phyloP scores from a whole-genome alignment of 306 rosid genomes.

The Pyrus bretschneideri region DNA sequence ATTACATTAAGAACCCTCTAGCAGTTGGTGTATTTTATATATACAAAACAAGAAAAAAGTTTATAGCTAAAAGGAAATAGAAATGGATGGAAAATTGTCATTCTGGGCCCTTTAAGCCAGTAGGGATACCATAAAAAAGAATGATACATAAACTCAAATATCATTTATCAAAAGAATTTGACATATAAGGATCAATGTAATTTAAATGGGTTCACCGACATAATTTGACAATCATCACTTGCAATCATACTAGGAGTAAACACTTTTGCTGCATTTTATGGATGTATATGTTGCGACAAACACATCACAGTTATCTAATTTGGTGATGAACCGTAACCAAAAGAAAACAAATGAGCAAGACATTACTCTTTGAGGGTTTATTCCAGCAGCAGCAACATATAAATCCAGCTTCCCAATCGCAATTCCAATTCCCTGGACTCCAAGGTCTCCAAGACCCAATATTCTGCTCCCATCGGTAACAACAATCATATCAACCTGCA shows the following conservation, averaged over 20 bases:
- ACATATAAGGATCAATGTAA: neutral
- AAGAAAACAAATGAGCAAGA: neutral
- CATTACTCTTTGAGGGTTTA: conserved; percentile 94
- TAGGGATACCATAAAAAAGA: neutral
- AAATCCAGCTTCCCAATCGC: conserved; percentile 91
- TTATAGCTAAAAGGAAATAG: neutral
- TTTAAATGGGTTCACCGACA: neutral
- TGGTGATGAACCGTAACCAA: neutral
- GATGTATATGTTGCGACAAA: neutral
- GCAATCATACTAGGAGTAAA: neutral
- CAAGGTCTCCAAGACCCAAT: conserved; percentile 98
- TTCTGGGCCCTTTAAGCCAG: neutral
- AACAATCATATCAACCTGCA: conserved; percentile 99
- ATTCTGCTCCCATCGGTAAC: conserved; percentile 98
- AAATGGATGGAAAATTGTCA: neutral
- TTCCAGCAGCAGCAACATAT: conserved; percentile 99
- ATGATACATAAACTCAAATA: neutral
- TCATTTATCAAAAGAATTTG: neutral
- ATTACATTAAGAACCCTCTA: neutral
- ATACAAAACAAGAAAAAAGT: neutral
- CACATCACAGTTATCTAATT: conserved; percentile 5
- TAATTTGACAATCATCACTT: conserved; percentile 3
- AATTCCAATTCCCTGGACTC: conserved; percentile 97
- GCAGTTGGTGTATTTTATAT: neutral
- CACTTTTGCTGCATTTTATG: neutral